Evolutionary conservation across 306 rosid genomes (phyloP).

Genomic region (Corylus heterophylla): DNA sequence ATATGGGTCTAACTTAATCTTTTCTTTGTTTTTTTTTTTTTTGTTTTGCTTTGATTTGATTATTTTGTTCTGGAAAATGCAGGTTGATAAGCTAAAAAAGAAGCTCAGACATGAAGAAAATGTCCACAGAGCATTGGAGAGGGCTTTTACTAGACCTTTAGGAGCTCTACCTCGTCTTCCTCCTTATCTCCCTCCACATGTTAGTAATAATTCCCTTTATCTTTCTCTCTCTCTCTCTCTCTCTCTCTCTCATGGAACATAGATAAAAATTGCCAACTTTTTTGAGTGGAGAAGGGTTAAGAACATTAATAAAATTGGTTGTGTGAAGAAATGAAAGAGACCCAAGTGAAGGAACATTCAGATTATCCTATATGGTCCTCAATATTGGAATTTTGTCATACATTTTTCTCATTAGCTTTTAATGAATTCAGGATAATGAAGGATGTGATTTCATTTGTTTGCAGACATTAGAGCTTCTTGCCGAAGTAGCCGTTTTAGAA

Average conservation of each 20-base stretch:
- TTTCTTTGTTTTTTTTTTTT: not conserved
- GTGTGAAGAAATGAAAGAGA: not conserved
- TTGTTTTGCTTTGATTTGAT: slow-evolving; percentile 15
- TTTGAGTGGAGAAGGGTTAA: not conserved
- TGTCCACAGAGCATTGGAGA: slow-evolving; percentile 89
- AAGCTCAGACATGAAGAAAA: slow-evolving; percentile 96
- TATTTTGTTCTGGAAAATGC: slow-evolving; percentile 19
- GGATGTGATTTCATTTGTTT: slow-evolving; percentile 24
- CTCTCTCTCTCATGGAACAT: not conserved
- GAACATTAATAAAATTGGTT: not conserved
- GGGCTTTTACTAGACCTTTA: slow-evolving; percentile 87
- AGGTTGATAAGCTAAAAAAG: slow-evolving; percentile 93
- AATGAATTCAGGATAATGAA: slow-evolving; percentile 12
- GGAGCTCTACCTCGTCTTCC: slow-evolving; percentile 98
- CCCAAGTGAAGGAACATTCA: not conserved
- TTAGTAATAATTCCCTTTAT: slow-evolving; percentile 34
- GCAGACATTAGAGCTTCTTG: slow-evolving; percentile 84
- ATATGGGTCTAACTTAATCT: not conserved
- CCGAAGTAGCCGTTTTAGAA: slow-evolving; percentile 94
- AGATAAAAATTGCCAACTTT: not conserved
- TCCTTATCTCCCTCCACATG: slow-evolving; percentile 92
- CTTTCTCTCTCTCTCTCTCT: slow-evolving; percentile 8
- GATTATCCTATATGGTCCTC: not conserved
- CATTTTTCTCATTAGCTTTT: not conserved
- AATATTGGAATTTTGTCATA: too few relatives aligned